Conservation (phyloP, 1,284 basidiomycete genomes). For the Thelephora terrestris region DNA sequence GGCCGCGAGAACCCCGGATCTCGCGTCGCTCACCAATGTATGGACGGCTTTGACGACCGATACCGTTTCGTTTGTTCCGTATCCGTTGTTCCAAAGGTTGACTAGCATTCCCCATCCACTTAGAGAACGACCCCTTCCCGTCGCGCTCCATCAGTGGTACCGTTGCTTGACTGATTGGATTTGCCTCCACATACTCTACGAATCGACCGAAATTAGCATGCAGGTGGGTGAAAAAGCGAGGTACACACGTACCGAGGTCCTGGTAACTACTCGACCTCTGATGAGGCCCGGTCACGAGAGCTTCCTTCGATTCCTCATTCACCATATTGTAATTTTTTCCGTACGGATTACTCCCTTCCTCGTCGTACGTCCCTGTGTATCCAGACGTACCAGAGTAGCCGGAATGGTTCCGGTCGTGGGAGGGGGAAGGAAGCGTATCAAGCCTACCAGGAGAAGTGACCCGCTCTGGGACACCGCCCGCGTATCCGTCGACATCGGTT, state of each 20-base stretch:
- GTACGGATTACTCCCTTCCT: too few relatives aligned
- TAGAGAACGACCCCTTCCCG: slow-evolving; percentile 4
- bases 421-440: too few relatives aligned
- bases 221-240: neutral
- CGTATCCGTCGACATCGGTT: too few relatives aligned
- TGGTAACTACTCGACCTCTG: slow-evolving; percentile 30
- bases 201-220: neutral
- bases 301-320: too few relatives aligned
- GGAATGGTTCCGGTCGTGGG: too few relatives aligned
- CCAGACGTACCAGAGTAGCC: too few relatives aligned
- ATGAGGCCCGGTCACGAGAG: too few relatives aligned
- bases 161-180: slow-evolving; percentile 25
- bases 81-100: slow-evolving; percentile 77
- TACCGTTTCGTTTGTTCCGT: slow-evolving; percentile 73
- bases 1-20: too few relatives aligned
- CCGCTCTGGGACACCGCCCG: too few relatives aligned
- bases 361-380: too few relatives aligned
- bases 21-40: slow-evolving; percentile 46
- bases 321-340: too few relatives aligned
- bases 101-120: slow-evolving; percentile 7
- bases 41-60: slow-evolving; percentile 76
- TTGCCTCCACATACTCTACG: slow-evolving; percentile 47
- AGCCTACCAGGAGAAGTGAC: too few relatives aligned
- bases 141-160: slow-evolving; percentile 32
- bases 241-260: slow-evolving; percentile 39